Evolutionary conservation across 768 basidiomycete species (phyloP), one percentile per base, ranked within the genome.

Genomic region (Xerocomus spinulosus): DNA sequence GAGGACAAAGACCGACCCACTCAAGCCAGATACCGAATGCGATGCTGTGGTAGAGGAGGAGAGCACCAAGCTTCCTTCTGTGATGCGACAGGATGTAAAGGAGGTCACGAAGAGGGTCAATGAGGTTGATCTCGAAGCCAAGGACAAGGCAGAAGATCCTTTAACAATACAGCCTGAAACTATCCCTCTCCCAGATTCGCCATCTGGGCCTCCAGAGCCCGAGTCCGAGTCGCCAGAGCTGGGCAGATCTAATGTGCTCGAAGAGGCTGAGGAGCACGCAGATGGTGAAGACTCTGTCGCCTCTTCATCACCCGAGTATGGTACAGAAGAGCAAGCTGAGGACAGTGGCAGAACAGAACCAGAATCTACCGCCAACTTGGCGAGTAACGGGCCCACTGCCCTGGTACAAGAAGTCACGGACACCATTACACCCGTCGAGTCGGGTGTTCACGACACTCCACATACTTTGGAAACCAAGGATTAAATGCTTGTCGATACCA

Each of bases 61-160:
- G 25, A 50, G 25, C 12, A 30, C 40, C 18, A 47, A 46, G 1
- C 3, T 9, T 18, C 60, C 66, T 20, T 52, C 56, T 23, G 57
- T 70, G 29, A 70, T 67, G 46, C 59, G 55, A n/a, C 68, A 70
- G 48, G 80, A 70, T 26, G 83, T 87, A 20, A 85, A 82, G 61
- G 83, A 82, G 56, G 83, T 88, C 51, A 85, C 84, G 0, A 61
- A 76, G 57, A 85, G 84, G 4, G 87, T 87, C 41, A 72, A 82
- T 52, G 75, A 82, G 52, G 85, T 87, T 42, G 84, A 81, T 44
- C 66, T 87, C 41, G 77, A 78, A 30, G 81, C 74, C 25, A 51
- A 50, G 44, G 54, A 46, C 37, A 14, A 51, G 34, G 48, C 46
- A 26, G 53, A 54, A 23, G 52, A 43, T 23, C 24, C 17, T 9